These are phyloP conservation scores for Quercus mongolica DNA, from an alignment of 306 rosid genomes.

Conservation along the genomic window DNA sequence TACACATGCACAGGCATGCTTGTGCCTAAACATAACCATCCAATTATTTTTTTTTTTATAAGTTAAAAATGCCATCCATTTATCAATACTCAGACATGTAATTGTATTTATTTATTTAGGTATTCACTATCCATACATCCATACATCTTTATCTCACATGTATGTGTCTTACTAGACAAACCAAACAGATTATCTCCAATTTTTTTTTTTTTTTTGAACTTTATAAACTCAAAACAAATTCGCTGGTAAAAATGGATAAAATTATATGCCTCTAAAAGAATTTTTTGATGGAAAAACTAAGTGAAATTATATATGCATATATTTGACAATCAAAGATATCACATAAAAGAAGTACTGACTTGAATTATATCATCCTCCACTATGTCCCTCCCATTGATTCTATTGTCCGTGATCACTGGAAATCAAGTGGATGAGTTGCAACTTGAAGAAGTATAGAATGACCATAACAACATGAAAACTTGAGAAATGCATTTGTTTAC, in stretches of 20 bases:
- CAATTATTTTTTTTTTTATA: too few species aligned
- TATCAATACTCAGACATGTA: background rate
- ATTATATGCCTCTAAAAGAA: background rate
- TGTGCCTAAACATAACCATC: background rate
- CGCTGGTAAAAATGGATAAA: background rate
- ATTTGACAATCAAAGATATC: slow-evolving; percentile 15
- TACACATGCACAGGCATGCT: background rate
- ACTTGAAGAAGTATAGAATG: slow-evolving; percentile 38
- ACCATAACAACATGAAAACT: slow-evolving; percentile 35
- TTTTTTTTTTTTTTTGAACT: background rate
- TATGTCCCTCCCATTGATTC: slow-evolving; percentile 82
- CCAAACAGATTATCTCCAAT: background rate
- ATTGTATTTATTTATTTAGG: background rate
- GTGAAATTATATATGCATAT: slow-evolving; percentile 7
- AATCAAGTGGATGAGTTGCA: slow-evolving; percentile 60
- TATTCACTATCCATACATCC: background rate
- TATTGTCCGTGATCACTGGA: slow-evolving; percentile 75
- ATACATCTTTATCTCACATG: background rate
- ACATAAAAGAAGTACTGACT: slow-evolving; percentile 46
- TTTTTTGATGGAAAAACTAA: background rate
- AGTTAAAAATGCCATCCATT: background rate
- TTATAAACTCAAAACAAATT: background rate
- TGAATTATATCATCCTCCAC: slow-evolving; percentile 67
- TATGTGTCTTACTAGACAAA: background rate
- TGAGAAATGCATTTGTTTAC: slow-evolving; percentile 34